Evolutionary conservation across 805 yeast species (phyloP), one percentile per base, ranked within the genome.

Genomic region (Cyberlindnera mycetangii): DNA sequence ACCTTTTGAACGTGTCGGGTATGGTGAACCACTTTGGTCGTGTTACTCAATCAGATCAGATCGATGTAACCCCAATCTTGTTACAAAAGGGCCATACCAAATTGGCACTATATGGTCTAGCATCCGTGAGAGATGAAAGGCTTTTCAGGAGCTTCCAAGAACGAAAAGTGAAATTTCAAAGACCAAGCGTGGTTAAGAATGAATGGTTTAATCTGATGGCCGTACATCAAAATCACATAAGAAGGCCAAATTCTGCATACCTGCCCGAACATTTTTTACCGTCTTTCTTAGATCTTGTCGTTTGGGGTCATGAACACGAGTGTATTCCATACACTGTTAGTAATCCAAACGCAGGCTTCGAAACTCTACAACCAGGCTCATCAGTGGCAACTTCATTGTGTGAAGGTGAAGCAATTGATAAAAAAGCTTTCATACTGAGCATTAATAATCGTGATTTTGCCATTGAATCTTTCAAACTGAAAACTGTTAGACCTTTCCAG

Each of bases 231-330:
- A 93, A 93, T 64, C 97, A 87, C 59, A 38, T 44, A 10, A 79
- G 84, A 5, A 90, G 90, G 56, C 78, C 95, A 1, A 79, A 80
- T 35, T 86, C 95, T 0, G 81, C 88, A 5, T 85, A 85, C 52
- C 69, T 93, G 5, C 98, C 97, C 6, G 98, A 90, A 51, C 74
- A 72, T 42, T 85, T 86, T 54, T 66, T 93, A 19, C 99, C 98
- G 0, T 69, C 74, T 8, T 89, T 90, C 59, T 57, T 93, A 37
- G 89, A 93, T 59, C 70, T 92, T 45, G 82, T 93, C 0, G 67
- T 90, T 2, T 93, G 99, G 99, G 99, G 99, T 15, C 99, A 93
- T 64, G 99, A 93, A 61, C 99, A 93, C 64, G 97, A 93, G 60
- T 89, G 97, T 58, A 73, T 83, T 5, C 87, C 92, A 1, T 78